Percentiles rank a stretch among this genome's conserved stretches.
Conservation (phyloP, 2,329 filamentous ascomycete species). For the Ophiostoma quercus region DNA sequence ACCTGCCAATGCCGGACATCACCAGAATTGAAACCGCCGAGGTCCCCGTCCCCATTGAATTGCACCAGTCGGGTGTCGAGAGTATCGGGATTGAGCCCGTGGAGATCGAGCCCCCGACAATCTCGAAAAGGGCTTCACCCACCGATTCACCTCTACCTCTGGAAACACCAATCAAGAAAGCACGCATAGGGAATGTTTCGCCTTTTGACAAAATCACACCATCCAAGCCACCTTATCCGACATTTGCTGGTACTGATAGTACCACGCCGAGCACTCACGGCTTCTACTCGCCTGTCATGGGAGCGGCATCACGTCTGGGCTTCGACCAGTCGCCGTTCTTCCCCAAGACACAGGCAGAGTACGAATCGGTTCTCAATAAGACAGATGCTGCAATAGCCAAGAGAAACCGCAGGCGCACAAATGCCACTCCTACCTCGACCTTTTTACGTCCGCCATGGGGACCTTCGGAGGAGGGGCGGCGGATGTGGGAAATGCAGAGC, state of each 20-base stretch:
- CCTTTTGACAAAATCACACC: background rate
- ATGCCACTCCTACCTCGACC: background rate
- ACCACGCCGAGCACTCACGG: background rate
- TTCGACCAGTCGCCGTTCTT: slow-evolving; percentile 16
- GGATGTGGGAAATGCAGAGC: background rate
- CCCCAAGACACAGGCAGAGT: slow-evolving; percentile 14
- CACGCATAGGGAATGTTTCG: background rate
- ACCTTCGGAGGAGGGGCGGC: no score
- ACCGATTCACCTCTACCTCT: background rate
- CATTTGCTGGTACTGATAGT: background rate
- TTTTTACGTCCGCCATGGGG: background rate
- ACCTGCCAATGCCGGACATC: background rate
- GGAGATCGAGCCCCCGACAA: background rate
- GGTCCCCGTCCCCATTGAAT: background rate
- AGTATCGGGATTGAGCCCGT: background rate
- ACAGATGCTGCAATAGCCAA: background rate
- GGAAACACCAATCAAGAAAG: background rate
- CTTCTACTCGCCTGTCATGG: background rate
- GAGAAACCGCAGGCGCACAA: background rate
- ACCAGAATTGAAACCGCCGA: background rate
- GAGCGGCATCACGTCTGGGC: background rate
- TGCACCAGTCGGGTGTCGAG: background rate
- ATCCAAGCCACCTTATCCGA: background rate
- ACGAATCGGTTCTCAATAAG: background rate
- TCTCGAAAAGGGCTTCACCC: background rate